Base-by-base conservation (phyloP, 169 alveolate species). In the Plasmodium blacklocki region DNA sequence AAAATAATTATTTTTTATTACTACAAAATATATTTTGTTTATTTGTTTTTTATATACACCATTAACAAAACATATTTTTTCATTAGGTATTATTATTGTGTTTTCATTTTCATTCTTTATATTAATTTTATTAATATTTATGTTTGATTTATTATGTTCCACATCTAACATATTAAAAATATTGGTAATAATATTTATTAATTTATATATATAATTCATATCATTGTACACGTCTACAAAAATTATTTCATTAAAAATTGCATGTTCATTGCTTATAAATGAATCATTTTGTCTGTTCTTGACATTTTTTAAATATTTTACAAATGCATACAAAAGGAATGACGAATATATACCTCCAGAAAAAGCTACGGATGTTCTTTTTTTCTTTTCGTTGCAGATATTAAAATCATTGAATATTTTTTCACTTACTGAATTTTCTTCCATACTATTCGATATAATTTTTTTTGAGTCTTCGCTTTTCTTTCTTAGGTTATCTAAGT, bases 311-410 rank as follows among this genome's bases (percentile, higher is more conserved):
- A 83, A 83, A 83, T 83, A 83, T 83, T 83, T 54, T 23, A 83
- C 64, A 68, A 83, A 83, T 62, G n/a, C 50, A 56, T 39, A 83
- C 45, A 83, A 63, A 21, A 83, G 74, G 50, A 83, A 68, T 43
- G 74, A 68, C 2, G 91, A 83, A 32, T 85, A 83, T 19, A 83
- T 83, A n/a, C 60, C 91, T 50, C 91, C 91, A 11, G 91, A 83
- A 58, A 83, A 83, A 14, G 91, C 91, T 23, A 83, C 43, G 45
- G 85, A 72, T 14, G 91, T 83, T 56, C 52, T 70, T 58, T 83
- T 83, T 73, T 70, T 83, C 6, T 83, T 23, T 7, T 83, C 32
- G 8, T 49, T 18, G 23, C 54, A 54, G 18, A 29, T 67, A 66
- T 58, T 43, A 12, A 56, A 18, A 32, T 47, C 18, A 68, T 83